Evolutionary conservation across 2,329 filamentous ascomycete species (phyloP), one percentile per base, ranked within the genome.

Genomic region (Fusarium decemcellulare): DNA sequence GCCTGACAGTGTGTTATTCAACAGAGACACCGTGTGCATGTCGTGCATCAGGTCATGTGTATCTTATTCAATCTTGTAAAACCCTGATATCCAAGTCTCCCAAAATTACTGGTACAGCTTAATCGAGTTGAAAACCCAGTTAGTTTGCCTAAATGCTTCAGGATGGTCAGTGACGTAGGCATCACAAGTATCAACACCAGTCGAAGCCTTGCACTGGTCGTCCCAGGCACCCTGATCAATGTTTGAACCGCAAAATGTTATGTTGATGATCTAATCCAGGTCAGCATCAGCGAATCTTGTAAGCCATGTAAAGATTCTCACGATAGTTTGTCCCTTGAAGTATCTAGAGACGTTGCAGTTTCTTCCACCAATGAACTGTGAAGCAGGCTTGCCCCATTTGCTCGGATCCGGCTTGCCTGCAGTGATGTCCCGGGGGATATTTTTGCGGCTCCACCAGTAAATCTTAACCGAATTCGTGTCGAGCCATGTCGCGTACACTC

Each of bases 201-300:
- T 70, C 15, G 53, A 56, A 27, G 51, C 50, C 40, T 34, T 53
- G 63, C 68, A 71, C 6, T 62, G 54, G 15, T 50, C 46, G 29
- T 70, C 37, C 68, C 68, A 71, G 14, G 48, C 61, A 2, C n/a
- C 37, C 30, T 70, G 61, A 6, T 60, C 46, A 6, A 71, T 68
- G 15, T 70, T 71, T 72, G 91, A 88, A 16, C 94, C 93, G 79
- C 93, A 97, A 76, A 95, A 92, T 1, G 91, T 91, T 0, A 90
- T 94, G 79, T 94, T 89, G 77, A 94, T 89, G 50, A 71, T 54
- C 62, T 65, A 11, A 9, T 6, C 16, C 27, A 16, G 9, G n/a
- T 61, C 30, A 65, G 51, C n/a, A 18, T 18, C 10, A 14, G 27
- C 4, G 3, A 4, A 11, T 36, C 40, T 12, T n/a, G 4, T 36